These are phyloP conservation scores for Astrothelium subdiscretum DNA, from an alignment of 495 filamentous ascomycete genomes.

Conservation along the genomic window DNA sequence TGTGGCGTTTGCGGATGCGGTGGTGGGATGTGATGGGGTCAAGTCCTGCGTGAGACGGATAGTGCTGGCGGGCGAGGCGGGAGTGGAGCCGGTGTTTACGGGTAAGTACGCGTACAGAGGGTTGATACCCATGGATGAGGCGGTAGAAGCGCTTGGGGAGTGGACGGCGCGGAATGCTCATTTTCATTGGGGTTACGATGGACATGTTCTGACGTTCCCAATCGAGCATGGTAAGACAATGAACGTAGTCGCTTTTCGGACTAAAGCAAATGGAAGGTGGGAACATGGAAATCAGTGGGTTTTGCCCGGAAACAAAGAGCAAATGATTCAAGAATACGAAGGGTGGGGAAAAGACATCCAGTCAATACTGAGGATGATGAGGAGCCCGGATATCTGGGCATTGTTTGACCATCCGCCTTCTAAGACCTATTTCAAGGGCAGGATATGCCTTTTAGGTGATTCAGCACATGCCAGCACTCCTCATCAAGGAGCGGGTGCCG, in stretches of 20 bases:
- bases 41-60: constrained; percentile 11
- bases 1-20: constrained; percentile 16
- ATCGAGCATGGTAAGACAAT: constrained; percentile 35
- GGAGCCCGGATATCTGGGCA: constrained; percentile 46
- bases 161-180: constrained; percentile 33
- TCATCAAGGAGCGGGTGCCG: constrained; percentile 58
- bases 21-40: constrained; percentile 10
- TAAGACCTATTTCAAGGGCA: constrained; percentile 41
- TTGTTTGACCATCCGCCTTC: constrained; percentile 51
- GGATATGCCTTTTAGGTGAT: constrained; percentile 51
- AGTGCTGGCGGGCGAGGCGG: constrained; percentile 16
- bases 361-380: constrained; percentile 32
- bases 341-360: constrained; percentile 41
- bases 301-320: constrained; percentile 39
- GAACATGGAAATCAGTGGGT: constrained; percentile 44
- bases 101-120: constrained; percentile 42
- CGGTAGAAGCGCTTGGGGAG: constrained; percentile 36
- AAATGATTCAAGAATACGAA: constrained; percentile 43
- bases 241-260: constrained; percentile 21
- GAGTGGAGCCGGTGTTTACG: constrained; percentile 32
- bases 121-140: constrained; percentile 41
- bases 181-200: constrained; percentile 33
- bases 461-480: constrained; percentile 61
- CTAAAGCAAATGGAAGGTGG: constrained; percentile 30
- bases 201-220: constrained; percentile 38